Evolutionary conservation across 495 filamentous ascomycete genomes (phyloP), one percentile per base, ranked within the genome.

Genomic region (Xylaria cubensis): DNA sequence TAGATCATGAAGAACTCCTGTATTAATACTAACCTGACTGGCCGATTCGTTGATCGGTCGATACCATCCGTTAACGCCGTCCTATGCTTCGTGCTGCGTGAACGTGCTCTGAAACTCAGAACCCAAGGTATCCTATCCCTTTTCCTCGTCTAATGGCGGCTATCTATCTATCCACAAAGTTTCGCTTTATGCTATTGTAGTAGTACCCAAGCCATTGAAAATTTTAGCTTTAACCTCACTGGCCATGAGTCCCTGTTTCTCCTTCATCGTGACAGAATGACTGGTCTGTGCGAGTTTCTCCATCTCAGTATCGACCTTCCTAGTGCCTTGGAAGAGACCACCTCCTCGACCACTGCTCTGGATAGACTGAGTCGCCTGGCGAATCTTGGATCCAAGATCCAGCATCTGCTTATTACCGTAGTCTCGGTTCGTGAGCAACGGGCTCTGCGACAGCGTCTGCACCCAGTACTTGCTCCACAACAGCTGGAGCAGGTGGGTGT

Each of bases 401-500:
- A 89, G 81, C 83, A 99, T 97, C 81, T 97, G 95, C 80, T 94
- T 95, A 75, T 90, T 97, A 64, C 90, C 90, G 79, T 94, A 99
- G 72, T 98, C 96, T 73, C 95, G 92, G 75, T 97, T 98, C 55
- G 94, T 93, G 73, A 97, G 91, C 12, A 98, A 87, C 56, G 97
- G 95, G 74, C 89, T 95, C 78, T 97, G 93, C n/a, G 93, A 95
- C n/a, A 99, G 88, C 32, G 97, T 99, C 70, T 94, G 91, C 32
- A 98, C 95, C 97, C 97, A 99, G 84, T 99, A 99, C 80, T 99
- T 99, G 81, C 97, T 98, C 97, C 97, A 99, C 65, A 99, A 86
- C 55, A 93, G 86, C 73, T 95, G 94, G 7, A 99, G 84, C 39
- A 98, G 85, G 72, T 93, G 90, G 1, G 89, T 86, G 79, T 99